A percentile compares a stretch with the other conserved stretches of the same genome.
Evolutionary conservation across 2,329 filamentous ascomycete species (phyloP).

Genomic region (Juglanconis oblonga): DNA sequence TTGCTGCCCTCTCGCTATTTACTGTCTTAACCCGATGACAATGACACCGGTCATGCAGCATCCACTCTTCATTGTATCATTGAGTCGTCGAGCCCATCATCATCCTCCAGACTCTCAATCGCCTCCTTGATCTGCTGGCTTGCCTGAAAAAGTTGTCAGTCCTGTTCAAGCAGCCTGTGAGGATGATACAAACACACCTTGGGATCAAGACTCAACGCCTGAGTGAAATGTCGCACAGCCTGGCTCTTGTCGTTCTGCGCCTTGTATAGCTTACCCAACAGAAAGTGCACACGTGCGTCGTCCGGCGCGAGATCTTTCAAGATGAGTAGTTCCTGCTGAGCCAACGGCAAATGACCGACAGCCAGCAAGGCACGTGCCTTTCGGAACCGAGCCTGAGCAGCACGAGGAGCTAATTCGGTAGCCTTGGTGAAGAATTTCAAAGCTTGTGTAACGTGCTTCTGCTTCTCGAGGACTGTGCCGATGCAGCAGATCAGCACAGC

Average conservation of each 20-base stretch:
- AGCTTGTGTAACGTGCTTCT: conserved; percentile 76
- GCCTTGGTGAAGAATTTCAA: conserved; percentile 80
- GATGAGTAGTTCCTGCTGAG: conserved; percentile 79
- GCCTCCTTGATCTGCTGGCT: conserved; percentile 93
- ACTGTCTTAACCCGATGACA: background rate
- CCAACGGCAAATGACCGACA: conserved; percentile 66
- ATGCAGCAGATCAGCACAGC: conserved; percentile 90
- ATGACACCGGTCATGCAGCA: background rate
- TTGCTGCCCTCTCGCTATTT: background rate
- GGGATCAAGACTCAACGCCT: conserved; percentile 90
- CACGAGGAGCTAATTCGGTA: conserved; percentile 75
- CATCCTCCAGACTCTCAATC: conserved; percentile 86
- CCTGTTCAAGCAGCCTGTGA: background rate
- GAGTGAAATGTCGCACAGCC: conserved; percentile 92
- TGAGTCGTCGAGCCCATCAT: conserved; percentile 67
- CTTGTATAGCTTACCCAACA: conserved; percentile 82
- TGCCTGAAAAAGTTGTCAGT: conserved; percentile 52
- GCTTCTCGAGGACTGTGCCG: conserved; percentile 83
- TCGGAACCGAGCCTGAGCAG: conserved; percentile 84
- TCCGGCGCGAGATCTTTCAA: conserved; percentile 89
- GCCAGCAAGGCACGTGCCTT: conserved; percentile 85
- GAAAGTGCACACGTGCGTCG: conserved; percentile 92
- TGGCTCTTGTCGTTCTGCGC: conserved; percentile 67
- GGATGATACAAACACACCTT: conserved; percentile 61
- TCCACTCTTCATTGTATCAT: conserved; percentile 51